These are phyloP conservation scores for Axilococcus clingmanii DNA, from an alignment of 139 green algal species.

Conservation along the genomic window DNA sequence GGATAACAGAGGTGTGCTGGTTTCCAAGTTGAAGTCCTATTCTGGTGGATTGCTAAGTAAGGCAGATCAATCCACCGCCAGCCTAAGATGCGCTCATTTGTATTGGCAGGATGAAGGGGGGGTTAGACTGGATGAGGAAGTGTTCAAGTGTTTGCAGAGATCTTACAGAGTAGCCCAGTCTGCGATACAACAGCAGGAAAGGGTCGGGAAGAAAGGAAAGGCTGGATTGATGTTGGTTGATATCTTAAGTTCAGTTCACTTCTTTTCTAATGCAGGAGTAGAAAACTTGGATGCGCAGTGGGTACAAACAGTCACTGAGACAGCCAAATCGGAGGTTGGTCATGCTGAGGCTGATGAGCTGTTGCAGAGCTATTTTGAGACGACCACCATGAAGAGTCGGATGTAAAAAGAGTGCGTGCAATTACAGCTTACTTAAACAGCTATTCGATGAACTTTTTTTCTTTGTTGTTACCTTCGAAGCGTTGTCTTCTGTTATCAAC, in stretches of 20 bases:
- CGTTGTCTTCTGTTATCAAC: too few species aligned
- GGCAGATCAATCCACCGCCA: slow-evolving; percentile 78
- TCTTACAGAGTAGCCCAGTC: not conserved
- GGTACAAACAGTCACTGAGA: not conserved
- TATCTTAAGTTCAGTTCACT: too few species aligned
- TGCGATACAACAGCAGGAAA: not conserved
- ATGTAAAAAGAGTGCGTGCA: too few species aligned
- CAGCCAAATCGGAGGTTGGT: too few species aligned
- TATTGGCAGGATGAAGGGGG: slow-evolving; percentile 60
- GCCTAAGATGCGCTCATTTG: slow-evolving; percentile 67
- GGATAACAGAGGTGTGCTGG: slow-evolving; percentile 72
- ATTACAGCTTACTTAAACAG: too few species aligned
- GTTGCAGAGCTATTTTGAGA: too few species aligned
- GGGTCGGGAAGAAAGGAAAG: not conserved
- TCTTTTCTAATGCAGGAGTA: not conserved
- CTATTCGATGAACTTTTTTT: too few species aligned
- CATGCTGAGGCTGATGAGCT: too few species aligned
- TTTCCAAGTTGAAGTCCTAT: slow-evolving; percentile 72
- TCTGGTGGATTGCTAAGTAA: slow-evolving; percentile 76
- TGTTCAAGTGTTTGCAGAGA: slow-evolving; percentile 3
- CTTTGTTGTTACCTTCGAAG: too few species aligned
- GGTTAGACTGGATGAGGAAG: too few species aligned
- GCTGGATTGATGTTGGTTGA: too few species aligned
- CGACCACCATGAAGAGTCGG: too few species aligned
- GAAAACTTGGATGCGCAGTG: not conserved